Evolutionary conservation across 164 flowering plant species (phyloP), one percentile per base, ranked within the genome.

Genomic region (Kingdonia uniflora): DNA sequence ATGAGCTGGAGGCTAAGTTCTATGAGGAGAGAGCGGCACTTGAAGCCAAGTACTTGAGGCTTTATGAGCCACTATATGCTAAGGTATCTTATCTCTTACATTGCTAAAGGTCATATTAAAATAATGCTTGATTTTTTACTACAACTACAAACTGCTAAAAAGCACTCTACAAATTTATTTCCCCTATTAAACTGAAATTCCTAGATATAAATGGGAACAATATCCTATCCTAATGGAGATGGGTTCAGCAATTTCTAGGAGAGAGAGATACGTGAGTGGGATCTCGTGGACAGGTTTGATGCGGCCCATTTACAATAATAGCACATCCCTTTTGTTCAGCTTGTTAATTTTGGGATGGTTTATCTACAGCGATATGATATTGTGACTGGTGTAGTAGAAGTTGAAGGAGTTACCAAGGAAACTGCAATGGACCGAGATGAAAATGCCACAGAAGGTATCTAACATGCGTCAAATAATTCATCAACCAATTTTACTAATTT

Each of bases 301-400:
- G n/a, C n/a, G n/a, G n/a, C n/a, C n/a, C n/a, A n/a, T n/a, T n/a
- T n/a, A n/a, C n/a, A n/a, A n/a, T n/a, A n/a, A n/a, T n/a, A n/a
- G n/a, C n/a, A n/a, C n/a, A n/a, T n/a, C n/a, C n/a, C n/a, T 91
- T 29, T 29, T 29, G 84, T 37, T 45, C 25, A 23, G 33, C 19
- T 2, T 3, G 29, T 14, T 45, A 41, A 17, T 39, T 23, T 6
- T 1, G 52, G 39, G 48, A 14, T 65, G 20, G 29, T 23, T 23
- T 5, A 16, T 65, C 23, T 66, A 67, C 78, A 86, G 97, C 60
- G 97, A 14, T 84, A 58, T 64, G 90, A 82, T 6, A 78, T 89
- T 61, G 97, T 89, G 57, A 89, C 80, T 70, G 97, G 87, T 41
- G 74, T 61, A 19, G 62, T 59, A 19, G 95, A 86, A 67, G 92